Evolutionary conservation across 371 early-diverging fungal species (phyloP).

Genomic region (Mucor velutinosus): DNA sequence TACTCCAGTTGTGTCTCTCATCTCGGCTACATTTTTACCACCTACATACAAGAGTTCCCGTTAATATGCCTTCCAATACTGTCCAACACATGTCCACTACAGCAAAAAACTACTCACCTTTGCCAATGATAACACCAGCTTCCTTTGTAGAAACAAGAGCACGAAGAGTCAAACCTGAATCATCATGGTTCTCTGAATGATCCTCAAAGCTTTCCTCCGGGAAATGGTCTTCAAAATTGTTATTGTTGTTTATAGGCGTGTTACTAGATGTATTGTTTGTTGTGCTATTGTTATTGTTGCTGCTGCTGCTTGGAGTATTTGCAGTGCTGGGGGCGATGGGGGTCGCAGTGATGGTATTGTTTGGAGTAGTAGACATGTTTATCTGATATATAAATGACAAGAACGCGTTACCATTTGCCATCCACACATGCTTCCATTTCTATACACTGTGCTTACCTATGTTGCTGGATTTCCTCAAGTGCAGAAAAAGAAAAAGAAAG

Average conservation of each 20-base stretch:
- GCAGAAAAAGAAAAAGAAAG: neutral
- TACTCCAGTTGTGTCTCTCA: slow-evolving; percentile 82
- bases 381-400: neutral
- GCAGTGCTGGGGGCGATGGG: neutral
- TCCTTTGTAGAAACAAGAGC: slow-evolving; percentile 89
- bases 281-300: neutral
- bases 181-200: neutral
- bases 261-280: neutral
- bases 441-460: neutral
- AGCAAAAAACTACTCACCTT: slow-evolving; percentile 31
- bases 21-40: slow-evolving; percentile 84
- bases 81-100: too few species aligned
- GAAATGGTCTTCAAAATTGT: neutral
- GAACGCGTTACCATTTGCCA: neutral
- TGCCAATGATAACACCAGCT: slow-evolving; percentile 94
- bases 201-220: neutral
- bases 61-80: too few species aligned
- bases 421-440: neutral
- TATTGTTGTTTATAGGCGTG: neutral
- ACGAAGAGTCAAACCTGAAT: slow-evolving; percentile 60
- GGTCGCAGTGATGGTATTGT: neutral
- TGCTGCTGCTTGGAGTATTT: too few species aligned
- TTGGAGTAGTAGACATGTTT: neutral
- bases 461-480: neutral
- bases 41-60: too few species aligned